phyloP scores from a whole-genome alignment of 768 basidiomycete genomes.

The Hypholoma sublateritium region DNA sequence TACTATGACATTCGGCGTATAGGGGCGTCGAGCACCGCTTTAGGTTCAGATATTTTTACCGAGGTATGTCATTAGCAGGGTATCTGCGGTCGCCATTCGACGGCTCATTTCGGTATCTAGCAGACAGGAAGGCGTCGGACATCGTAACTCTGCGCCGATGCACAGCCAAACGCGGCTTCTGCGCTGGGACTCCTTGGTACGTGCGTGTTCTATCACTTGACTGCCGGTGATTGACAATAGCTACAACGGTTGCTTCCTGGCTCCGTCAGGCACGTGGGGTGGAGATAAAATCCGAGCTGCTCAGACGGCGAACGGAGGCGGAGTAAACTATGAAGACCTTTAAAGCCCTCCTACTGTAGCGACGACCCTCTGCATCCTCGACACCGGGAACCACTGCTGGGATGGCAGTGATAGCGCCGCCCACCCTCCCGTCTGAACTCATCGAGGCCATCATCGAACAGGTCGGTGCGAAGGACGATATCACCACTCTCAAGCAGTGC shows the following conservation, averaged over 20 bases:
- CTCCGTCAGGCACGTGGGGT: not conserved
- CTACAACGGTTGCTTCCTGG: not conserved
- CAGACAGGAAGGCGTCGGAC: no score
- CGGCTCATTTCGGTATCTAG: no score
- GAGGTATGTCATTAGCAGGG: no score
- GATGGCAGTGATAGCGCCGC: not conserved
- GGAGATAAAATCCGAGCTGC: not conserved
- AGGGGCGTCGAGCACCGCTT: no score
- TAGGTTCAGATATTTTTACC: no score
- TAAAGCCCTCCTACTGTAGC: not conserved
- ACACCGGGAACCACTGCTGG: not conserved
- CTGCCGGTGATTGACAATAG: not conserved
- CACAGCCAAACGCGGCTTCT: no score
- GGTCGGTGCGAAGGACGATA: slow-evolving; percentile 13
- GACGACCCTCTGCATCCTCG: not conserved
- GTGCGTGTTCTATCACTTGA: no score
- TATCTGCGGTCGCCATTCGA: no score
- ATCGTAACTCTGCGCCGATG: no score
- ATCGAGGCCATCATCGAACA: slow-evolving; percentile 21
- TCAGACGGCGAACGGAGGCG: not conserved
- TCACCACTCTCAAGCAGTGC: slow-evolving; percentile 14
- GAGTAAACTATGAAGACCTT: not conserved
- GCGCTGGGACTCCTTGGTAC: no score
- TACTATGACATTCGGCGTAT: no score
- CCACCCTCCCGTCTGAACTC: slow-evolving; percentile 18